These are phyloP conservation scores for Geranium brycei DNA, from an alignment of 345 rosid genomes.

Conservation along the genomic window DNA sequence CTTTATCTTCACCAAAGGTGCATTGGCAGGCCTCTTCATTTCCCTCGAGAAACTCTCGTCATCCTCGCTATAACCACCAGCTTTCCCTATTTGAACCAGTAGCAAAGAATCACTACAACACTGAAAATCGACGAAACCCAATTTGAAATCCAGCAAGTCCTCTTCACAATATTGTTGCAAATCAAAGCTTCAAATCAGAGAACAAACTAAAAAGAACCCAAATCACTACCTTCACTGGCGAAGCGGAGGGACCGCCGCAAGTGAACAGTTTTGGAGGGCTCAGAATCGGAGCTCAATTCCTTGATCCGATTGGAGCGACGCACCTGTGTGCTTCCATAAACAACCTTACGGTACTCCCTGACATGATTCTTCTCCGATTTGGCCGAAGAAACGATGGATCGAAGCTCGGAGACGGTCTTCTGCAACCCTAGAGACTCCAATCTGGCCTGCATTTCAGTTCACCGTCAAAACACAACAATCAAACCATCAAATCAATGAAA, in stretches of 20 bases:
- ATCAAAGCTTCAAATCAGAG: too few relatives aligned
- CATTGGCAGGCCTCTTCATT: conserved; percentile 12
- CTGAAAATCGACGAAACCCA: too few relatives aligned
- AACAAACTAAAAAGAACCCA: too few relatives aligned
- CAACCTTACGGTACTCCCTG: conserved; percentile 5
- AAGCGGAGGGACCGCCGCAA: too few relatives aligned
- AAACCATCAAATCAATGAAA: not conserved
- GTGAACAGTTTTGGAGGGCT: too few relatives aligned
- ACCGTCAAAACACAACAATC: too few relatives aligned
- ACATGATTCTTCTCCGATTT: conserved; percentile 10
- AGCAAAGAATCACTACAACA: too few relatives aligned
- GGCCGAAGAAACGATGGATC: conserved; percentile 12
- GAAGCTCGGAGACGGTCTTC: conserved; percentile 18
- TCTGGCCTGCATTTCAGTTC: conserved; percentile 3
- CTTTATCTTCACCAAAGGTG: conserved; percentile 10
- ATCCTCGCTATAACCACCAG: not conserved
- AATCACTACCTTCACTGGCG: too few relatives aligned
- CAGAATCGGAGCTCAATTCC: too few relatives aligned
- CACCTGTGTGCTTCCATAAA: conserved; percentile 3
- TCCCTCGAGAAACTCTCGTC: not conserved
- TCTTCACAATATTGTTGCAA: too few relatives aligned
- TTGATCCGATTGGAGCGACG: conserved; percentile 26
- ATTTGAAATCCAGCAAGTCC: too few relatives aligned
- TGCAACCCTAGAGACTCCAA: conserved; percentile 28
- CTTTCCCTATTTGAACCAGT: not conserved